Evolutionary conservation across 768 basidiomycete species (phyloP).

Genomic region (Auricularia sp.): DNA sequence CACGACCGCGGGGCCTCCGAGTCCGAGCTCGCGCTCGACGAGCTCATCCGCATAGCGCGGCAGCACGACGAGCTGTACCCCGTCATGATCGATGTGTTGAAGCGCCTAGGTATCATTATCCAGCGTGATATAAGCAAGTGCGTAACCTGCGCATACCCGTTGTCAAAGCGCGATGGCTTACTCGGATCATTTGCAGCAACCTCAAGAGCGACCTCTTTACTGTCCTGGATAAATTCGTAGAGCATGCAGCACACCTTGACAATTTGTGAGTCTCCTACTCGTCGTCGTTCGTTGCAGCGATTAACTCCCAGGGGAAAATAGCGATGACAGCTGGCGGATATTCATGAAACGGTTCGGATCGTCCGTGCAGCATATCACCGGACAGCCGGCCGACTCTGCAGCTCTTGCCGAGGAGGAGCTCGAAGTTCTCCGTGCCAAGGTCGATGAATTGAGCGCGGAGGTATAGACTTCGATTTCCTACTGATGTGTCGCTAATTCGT

Average conservation of each 20-base stretch:
- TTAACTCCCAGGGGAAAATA: slow-evolving; percentile 21
- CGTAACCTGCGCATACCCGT: slow-evolving; percentile 17
- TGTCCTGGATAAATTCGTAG: slow-evolving; percentile 55
- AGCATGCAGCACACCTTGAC: slow-evolving; percentile 46
- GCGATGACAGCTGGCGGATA: slow-evolving; percentile 54
- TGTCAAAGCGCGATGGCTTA: neutral
- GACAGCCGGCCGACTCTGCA: slow-evolving; percentile 40
- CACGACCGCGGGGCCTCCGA: slow-evolving; percentile 27
- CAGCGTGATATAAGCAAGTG: slow-evolving; percentile 53
- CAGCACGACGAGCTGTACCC: slow-evolving; percentile 56
- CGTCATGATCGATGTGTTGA: slow-evolving; percentile 48
- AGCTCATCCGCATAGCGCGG: slow-evolving; percentile 49
- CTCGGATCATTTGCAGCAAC: slow-evolving; percentile 31
- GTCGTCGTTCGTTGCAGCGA: neutral
- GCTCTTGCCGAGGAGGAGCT: slow-evolving; percentile 50
- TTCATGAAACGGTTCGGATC: slow-evolving; percentile 51
- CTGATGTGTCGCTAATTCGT: neutral
- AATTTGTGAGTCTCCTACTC: slow-evolving; percentile 46
- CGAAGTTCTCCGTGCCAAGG: slow-evolving; percentile 43
- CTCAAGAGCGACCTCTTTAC: slow-evolving; percentile 50
- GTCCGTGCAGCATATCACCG: slow-evolving; percentile 58
- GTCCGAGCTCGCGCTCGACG: slow-evolving; percentile 45
- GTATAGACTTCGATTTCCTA: slow-evolving; percentile 24
- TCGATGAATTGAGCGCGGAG: slow-evolving; percentile 59
- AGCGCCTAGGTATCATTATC: slow-evolving; percentile 43